phyloP scores from a whole-genome alignment of 73 alveolate genomes.

The Stentor coeruleus region DNA sequence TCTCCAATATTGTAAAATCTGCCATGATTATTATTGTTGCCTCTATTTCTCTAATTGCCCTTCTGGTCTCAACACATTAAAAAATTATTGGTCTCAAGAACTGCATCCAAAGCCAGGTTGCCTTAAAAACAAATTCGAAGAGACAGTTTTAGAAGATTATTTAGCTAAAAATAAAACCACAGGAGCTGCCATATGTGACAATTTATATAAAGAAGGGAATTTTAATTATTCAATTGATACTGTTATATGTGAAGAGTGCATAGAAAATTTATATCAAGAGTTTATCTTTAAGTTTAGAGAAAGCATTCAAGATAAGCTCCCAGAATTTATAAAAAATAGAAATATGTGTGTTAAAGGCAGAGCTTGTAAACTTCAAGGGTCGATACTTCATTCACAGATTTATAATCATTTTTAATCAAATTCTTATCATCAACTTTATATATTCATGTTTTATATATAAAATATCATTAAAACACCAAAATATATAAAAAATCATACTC shows the following conservation, averaged over 20 bases:
- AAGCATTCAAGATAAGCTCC: neutral
- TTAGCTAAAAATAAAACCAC: neutral
- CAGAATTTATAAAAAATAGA: neutral
- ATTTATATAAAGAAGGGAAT: neutral
- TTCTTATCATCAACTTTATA: neutral
- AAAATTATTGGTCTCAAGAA: neutral
- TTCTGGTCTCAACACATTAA: neutral
- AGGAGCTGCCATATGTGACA: neutral
- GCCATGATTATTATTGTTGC: neutral
- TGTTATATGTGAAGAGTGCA: neutral
- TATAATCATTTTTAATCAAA: neutral
- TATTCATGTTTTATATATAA: too few species aligned
- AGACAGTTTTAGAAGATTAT: neutral
- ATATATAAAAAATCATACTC: too few species aligned
- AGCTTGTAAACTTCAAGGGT: neutral
- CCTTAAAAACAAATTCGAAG: neutral
- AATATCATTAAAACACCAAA: too few species aligned
- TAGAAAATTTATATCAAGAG: neutral
- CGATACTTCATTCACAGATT: neutral
- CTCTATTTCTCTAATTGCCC: neutral
- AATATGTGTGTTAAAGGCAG: neutral
- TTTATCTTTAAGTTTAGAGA: neutral
- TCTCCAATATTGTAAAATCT: constrained; percentile 28
- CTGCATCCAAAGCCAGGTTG: neutral
- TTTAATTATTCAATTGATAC: neutral